Evolutionary conservation across 371 early-diverging fungal species (phyloP), one percentile per base, ranked within the genome.

Genomic region (Mycotypha africana): DNA sequence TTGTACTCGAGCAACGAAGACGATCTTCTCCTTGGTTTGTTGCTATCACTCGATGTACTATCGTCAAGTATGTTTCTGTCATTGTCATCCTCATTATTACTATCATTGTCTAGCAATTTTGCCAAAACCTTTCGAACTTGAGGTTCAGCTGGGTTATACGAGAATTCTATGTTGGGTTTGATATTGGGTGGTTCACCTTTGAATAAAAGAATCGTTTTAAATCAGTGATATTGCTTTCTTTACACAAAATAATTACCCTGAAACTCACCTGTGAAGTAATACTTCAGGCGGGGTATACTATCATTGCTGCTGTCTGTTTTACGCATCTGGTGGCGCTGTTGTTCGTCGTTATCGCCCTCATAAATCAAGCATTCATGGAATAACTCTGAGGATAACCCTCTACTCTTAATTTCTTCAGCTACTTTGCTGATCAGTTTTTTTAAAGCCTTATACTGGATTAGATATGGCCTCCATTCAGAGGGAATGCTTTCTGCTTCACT

Each of bases 401-500:
- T 56, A 31, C 67, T 65, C 47, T 86, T 81, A 24, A 88, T 79
- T 49, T 89, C 88, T 22, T 71, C 61, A 11, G 87, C 84, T 43
- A 85, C 84, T 36, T 65, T 65, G 37, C 73, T 72, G 52, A 85
- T 77, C 42, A 63, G 64, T 56, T 79, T 82, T 59, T 86, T 85
- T 8, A 83, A 67, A 9, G 64, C 53, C 47, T 81, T 82, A 67
- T 86, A 86, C 35, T 79, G 77, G 42, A 84, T 81, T 12, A 84
- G 52, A 48, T 85, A 81, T 5, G 76, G 84, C 43, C 79, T 74
- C 82, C 84, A 85, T 45, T 74, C 78, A 34, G 67, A 68, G 3
- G 89, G 89, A 41, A 88, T 71, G 28, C 79, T 65, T 53, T 78
- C 74, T 21, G 83, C 71, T 54, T 69, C 79, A 9, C 74, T 70